Evolutionary conservation across 192 early-diverging fungal genomes (phyloP).

Genomic region (Entomortierella chlamydospora): DNA sequence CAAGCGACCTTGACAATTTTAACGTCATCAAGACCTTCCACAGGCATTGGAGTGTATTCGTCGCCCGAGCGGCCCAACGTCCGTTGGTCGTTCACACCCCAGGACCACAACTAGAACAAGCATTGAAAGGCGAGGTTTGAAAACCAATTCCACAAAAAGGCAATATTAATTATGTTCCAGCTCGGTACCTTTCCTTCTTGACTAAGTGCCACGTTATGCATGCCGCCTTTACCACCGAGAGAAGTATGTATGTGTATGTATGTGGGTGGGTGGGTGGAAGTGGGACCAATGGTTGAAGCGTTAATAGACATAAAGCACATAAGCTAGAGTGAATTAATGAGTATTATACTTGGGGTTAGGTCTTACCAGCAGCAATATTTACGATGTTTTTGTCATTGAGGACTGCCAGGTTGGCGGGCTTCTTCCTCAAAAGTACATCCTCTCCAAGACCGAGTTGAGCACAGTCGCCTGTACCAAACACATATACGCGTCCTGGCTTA

Average conservation of each 20-base stretch:
- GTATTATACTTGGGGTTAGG: too few relatives aligned
- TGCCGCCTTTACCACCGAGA: slow-evolving; percentile 53
- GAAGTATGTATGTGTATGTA: too few relatives aligned
- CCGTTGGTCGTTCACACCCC: slow-evolving; percentile 96
- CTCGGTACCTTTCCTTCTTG: slow-evolving; percentile 73
- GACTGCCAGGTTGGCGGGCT: slow-evolving; percentile 72
- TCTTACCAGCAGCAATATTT: slow-evolving; percentile 76
- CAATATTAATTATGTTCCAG: too few relatives aligned
- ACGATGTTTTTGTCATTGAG: slow-evolving; percentile 79
- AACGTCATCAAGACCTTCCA: slow-evolving; percentile 79
- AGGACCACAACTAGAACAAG: slow-evolving; percentile 77
- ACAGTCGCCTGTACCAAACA: slow-evolving; percentile 90
- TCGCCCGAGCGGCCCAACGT: slow-evolving; percentile 78
- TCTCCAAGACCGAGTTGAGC: slow-evolving; percentile 92
- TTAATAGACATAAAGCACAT: too few relatives aligned
- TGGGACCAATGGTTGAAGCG: too few relatives aligned
- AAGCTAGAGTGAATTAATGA: too few relatives aligned
- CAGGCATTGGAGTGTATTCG: slow-evolving; percentile 74
- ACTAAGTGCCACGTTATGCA: slow-evolving; percentile 87
- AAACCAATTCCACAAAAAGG: too few relatives aligned
- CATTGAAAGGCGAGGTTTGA: too few relatives aligned
- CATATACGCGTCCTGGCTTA: slow-evolving; percentile 74
- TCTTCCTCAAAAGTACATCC: slow-evolving; percentile 82
- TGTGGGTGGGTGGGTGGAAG: too few relatives aligned
- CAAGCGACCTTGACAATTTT: slow-evolving; percentile 58